A percentile compares a stretch with the other conserved stretches of the same genome.
These are phyloP conservation scores for Lanzia echinophila DNA, from an alignment of 2,329 filamentous ascomycete species.

Conservation along the genomic window DNA sequence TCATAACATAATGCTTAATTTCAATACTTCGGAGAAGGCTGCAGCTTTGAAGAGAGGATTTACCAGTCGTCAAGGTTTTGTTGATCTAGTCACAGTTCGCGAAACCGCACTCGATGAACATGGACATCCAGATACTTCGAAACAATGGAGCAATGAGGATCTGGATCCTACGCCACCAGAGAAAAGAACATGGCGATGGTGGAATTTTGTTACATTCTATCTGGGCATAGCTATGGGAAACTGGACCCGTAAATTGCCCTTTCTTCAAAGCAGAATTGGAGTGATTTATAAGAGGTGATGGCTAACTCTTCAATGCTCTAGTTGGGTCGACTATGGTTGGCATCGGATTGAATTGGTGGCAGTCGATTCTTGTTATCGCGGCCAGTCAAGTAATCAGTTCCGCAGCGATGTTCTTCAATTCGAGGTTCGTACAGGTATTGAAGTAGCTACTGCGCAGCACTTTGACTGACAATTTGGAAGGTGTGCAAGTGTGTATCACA, in stretches of 20 bases:
- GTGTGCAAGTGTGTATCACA: constrained; percentile 36
- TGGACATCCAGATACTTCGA: constrained; percentile 14
- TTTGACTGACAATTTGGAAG: not conserved
- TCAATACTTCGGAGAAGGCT: constrained; percentile 12
- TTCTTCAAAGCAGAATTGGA: not conserved
- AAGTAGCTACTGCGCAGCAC: not conserved
- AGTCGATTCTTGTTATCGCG: constrained; percentile 39
- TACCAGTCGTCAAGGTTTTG: constrained; percentile 17
- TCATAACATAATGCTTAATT: not conserved
- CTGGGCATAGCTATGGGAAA: constrained; percentile 37
- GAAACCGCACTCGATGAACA: constrained; percentile 23
- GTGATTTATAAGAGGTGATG: not conserved
- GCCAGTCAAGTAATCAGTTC: constrained; percentile 37
- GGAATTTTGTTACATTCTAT: constrained; percentile 37
- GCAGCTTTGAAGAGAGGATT: constrained; percentile 19
- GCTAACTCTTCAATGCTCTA: not conserved
- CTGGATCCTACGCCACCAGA: constrained; percentile 25
- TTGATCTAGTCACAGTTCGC: constrained; percentile 18
- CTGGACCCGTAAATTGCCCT: constrained; percentile 29
- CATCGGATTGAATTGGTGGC: constrained; percentile 40
- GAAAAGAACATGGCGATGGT: constrained; percentile 27
- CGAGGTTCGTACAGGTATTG: constrained; percentile 22
- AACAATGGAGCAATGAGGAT: constrained; percentile 28
- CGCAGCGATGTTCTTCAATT: constrained; percentile 40
- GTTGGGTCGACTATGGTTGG: constrained; percentile 36